These are phyloP conservation scores for Rhypophila decipiens DNA, from an alignment of 495 filamentous ascomycete genomes.

Conservation along the genomic window DNA sequence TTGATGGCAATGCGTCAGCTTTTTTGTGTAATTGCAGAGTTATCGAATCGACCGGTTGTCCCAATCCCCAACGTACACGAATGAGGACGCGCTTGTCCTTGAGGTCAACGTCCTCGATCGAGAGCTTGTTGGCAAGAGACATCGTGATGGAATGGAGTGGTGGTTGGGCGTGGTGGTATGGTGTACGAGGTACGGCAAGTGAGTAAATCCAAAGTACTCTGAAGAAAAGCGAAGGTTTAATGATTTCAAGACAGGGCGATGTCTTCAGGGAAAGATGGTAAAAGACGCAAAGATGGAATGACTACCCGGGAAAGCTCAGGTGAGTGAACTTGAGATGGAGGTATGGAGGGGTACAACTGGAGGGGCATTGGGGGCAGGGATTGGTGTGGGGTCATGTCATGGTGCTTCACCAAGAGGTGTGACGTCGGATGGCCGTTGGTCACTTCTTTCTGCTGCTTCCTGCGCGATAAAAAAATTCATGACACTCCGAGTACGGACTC, in stretches of 20 bases:
- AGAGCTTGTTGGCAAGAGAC: conserved; percentile 98
- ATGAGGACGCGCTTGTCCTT: conserved; percentile 98
- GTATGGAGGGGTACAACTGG: conserved; percentile 25
- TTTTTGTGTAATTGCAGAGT: neutral
- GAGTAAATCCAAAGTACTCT: conserved; percentile 1
- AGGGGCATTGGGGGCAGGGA: conserved; percentile 14
- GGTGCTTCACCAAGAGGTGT: conserved; percentile 25
- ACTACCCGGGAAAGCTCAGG: conserved; percentile 10
- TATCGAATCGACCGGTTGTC: neutral
- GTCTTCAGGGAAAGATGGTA: conserved; percentile 5
- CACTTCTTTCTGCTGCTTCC: conserved; percentile 1
- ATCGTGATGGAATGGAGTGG: conserved; percentile 45
- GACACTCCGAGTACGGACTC: too few species aligned
- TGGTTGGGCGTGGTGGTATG: conserved; percentile 8
- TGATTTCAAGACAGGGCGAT: neutral
- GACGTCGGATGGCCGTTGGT: conserved; percentile 26
- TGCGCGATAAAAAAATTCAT: conserved; percentile 8
- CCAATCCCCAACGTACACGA: conserved; percentile 57
- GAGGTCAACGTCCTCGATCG: conserved; percentile 91
- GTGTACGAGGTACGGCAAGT: neutral
- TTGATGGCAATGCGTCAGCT: conserved; percentile 31
- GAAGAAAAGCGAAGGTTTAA: neutral
- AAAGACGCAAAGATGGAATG: conserved; percentile 20
- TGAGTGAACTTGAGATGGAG: conserved; percentile 1
- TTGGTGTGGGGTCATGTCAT: conserved; percentile 13